Base-by-base conservation (phyloP, 2,329 filamentous ascomycete genomes). In the Alternaria viburni region DNA sequence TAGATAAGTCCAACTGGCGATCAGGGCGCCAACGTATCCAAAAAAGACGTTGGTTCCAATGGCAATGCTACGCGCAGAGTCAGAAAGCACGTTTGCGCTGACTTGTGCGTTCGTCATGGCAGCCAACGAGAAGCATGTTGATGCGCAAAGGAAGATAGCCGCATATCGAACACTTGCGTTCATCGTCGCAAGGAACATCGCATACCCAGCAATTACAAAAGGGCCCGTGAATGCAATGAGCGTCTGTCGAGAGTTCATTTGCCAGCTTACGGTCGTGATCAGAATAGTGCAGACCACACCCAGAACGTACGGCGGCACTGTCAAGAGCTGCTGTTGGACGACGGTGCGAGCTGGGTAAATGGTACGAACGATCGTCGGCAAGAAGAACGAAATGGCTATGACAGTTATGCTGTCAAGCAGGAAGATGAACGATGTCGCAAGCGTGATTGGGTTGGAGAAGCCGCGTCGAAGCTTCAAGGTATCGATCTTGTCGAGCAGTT, bases 11-110 rank as follows among this genome's bases (percentile, higher is more conserved):
- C 88, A 91, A 0, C 87, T 89, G 2, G 86, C 84, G 59, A 90
- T 83, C 32, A 91, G 76, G 0, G 89, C 90, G 3, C 90, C 90
- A 17, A 91, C 74, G 58, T 91, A 91, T 30, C 89, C 90, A 25
- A 90, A 80, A 88, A 91, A 91, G 69, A 91, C 54, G 32, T 68
- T 69, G 19, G 65, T 66, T 7, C 66, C 65, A n/a, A 70, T 67
- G 1, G 67, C 66, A 57, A 66, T 30, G 41, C 60, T 36, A 6
- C 89, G 84, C 0, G 89, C 87, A 0, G 89, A 90, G 68, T 92
- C 90, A 6, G 86, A 87, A 7, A 91, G 84, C 0, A 91, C 88
- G 66, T 91, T 91, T n/a, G 89, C 89, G 0, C 87, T 86, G 0
- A 86, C 87, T 63, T 91, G 85, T 0, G 89, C 89, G 63, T 90